These are phyloP conservation scores for Russula vinacea DNA, from an alignment of 768 basidiomycete genomes.

Conservation along the genomic window DNA sequence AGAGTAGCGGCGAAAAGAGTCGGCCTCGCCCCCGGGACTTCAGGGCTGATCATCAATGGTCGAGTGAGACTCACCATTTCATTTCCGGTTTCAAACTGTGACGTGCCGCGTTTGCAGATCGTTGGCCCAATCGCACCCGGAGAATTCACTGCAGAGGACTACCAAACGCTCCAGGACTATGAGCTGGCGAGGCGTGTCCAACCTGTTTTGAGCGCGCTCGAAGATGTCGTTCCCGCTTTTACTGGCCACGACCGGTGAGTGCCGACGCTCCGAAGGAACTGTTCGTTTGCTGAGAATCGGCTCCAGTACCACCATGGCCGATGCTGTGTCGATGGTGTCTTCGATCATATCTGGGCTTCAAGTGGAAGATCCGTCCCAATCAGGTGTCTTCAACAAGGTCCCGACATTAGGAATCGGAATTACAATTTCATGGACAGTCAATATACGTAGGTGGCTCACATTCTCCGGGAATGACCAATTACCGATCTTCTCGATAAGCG, in stretches of 20 bases:
- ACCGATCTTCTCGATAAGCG: constrained; percentile 42
- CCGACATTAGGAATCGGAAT: constrained; percentile 55
- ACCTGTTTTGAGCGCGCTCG: constrained; percentile 65
- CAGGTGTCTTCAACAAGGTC: constrained; percentile 66
- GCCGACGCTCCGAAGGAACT: neutral
- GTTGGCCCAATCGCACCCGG: constrained; percentile 65
- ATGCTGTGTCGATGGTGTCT: constrained; percentile 61
- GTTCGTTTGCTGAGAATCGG: neutral
- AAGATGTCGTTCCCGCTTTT: constrained; percentile 45
- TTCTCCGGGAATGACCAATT: constrained; percentile 2
- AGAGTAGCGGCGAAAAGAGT: constrained; percentile 53
- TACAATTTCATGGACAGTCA: constrained; percentile 59
- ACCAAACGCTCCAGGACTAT: constrained; percentile 64
- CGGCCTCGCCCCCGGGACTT: constrained; percentile 56
- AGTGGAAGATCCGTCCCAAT: constrained; percentile 68
- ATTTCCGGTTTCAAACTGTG: neutral
- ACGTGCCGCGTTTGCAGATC: constrained; percentile 46
- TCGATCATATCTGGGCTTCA: constrained; percentile 72
- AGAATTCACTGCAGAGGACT: constrained; percentile 68
- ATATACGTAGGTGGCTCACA: constrained; percentile 54
- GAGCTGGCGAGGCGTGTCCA: constrained; percentile 70
- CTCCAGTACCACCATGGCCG: constrained; percentile 51
- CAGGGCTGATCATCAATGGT: constrained; percentile 75
- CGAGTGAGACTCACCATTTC: constrained; percentile 51
- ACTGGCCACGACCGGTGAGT: constrained; percentile 13